Base-by-base conservation (phyloP, 257 asterid genomes). In the Solanum pennellii region DNA sequence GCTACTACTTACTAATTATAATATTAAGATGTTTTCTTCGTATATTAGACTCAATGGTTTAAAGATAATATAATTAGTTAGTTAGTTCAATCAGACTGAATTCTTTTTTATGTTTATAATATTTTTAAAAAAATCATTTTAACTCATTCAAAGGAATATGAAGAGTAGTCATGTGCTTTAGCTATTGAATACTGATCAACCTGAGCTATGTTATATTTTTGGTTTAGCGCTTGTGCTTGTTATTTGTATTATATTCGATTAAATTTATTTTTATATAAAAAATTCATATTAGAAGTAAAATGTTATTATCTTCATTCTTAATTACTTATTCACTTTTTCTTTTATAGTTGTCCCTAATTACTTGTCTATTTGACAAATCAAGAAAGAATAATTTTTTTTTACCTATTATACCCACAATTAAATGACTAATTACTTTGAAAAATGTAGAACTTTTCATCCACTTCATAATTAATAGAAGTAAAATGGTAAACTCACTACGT, bases 231-330 rank as follows among this genome's bases (percentile, higher is more conserved):
- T 2, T 65, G 0, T 9, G 9, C 20, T 56, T 56, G n/a, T 56
- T 56, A 18, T 18, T 56, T 21, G 11, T 20, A 59, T 0, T n/a
- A 1, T 9, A 65, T 6, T 5, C 10, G 11, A 27, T 6, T 66
- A 66, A 27, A 27, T 66, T 66, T 1, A 27, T 66, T 27, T 65
- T 66, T n/a, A 3, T 7, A 3, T 66, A 5, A 7, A 6, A 27
- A 66, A 0, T 27, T 66, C 0, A 66, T 0, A 6, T 66, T 66
- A 27, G 37, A 9, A 31, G 15, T n/a, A n/a, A 62, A 62, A n/a
- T 62, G 8, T 0, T 33, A 3, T 33, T 33, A 33, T 33, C 0
- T 33, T 33, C 0, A 0, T 33, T 4, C 0, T 0, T 33, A 33
- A 33, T 33, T 33, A 33, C 0, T 33, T 33, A 4, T 33, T 0